Evolutionary conservation across 2,329 filamentous ascomycete genomes (phyloP).

Genomic region (Epichloe scottii): DNA sequence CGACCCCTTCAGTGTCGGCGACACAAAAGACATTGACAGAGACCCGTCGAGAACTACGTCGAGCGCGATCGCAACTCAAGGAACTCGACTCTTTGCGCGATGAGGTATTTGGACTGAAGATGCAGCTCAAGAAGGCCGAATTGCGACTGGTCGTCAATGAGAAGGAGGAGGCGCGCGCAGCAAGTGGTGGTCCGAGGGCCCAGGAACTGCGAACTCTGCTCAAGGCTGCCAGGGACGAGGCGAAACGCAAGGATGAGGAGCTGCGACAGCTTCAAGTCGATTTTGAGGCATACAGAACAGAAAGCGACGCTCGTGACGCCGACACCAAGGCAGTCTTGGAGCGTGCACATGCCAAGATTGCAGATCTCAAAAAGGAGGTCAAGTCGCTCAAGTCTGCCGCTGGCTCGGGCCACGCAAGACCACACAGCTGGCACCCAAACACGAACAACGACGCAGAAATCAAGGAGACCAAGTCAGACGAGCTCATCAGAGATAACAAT

Average conservation of each 20-base stretch:
- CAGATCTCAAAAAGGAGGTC: constrained; percentile 41
- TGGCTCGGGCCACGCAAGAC: constrained; percentile 11
- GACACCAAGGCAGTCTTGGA: constrained; percentile 44
- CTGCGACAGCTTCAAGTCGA: constrained; percentile 36
- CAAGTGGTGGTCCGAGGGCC: constrained; percentile 20
- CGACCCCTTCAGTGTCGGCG: constrained; percentile 29
- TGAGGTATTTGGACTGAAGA: constrained; percentile 40
- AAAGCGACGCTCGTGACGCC: constrained; percentile 38
- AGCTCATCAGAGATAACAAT: constrained; percentile 1
- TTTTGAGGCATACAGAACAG: constrained; percentile 40
- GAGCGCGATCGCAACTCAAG: constrained; percentile 39
- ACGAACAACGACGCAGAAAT: constrained; percentile 5
- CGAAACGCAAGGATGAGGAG: constrained; percentile 34
- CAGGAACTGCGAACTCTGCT: constrained; percentile 30
- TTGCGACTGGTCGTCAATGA: constrained; percentile 4
- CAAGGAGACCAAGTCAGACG: constrained; percentile 10
- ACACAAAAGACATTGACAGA: constrained; percentile 40
- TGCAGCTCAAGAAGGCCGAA: constrained; percentile 36
- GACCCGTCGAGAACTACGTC: constrained; percentile 39
- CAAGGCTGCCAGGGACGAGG: constrained; percentile 30
- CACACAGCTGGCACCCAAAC: constrained; percentile 19
- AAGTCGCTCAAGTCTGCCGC: constrained; percentile 26
- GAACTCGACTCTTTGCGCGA: constrained; percentile 38
- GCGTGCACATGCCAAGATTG: constrained; percentile 44
- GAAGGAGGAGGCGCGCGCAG: constrained; percentile 26